Evolutionary conservation across 2,329 filamentous ascomycete genomes (phyloP).

Genomic region (Colletotrichum filicis): DNA sequence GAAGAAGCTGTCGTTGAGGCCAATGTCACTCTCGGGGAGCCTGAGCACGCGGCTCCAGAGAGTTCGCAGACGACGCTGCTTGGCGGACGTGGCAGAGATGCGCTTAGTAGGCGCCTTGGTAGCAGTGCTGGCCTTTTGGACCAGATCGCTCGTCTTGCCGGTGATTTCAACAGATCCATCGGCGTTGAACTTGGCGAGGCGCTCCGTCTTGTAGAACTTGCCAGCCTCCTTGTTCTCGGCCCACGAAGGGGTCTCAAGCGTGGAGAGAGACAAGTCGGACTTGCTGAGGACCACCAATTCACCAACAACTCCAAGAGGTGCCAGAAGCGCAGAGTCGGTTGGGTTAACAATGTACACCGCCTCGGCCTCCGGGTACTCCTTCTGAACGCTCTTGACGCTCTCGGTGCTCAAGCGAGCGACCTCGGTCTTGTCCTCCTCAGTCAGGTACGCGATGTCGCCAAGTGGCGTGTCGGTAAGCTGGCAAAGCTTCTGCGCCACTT

Average conservation of each 20-base stretch:
- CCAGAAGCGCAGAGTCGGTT: constrained; percentile 44
- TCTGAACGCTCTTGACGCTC: constrained; percentile 37
- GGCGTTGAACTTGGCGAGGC: constrained; percentile 50
- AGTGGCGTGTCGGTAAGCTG: constrained; percentile 46
- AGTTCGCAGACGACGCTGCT: constrained; percentile 55
- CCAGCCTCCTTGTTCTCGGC: constrained; percentile 37
- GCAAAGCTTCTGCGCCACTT: constrained; percentile 62
- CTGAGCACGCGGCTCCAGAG: constrained; percentile 61
- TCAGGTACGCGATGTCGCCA: constrained; percentile 47
- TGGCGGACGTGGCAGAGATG: constrained; percentile 52
- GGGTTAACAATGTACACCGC: constrained; percentile 54
- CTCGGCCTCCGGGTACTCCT: constrained; percentile 41
- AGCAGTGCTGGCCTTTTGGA: constrained; percentile 19
- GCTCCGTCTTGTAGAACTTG: constrained; percentile 52
- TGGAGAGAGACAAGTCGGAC: constrained; percentile 39
- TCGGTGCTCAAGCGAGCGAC: constrained; percentile 44
- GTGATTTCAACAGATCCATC: constrained; percentile 45
- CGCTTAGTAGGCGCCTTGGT: constrained; percentile 40
- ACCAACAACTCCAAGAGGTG: constrained; percentile 54
- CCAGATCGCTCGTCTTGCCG: constrained; percentile 36
- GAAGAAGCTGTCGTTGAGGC: constrained; percentile 69
- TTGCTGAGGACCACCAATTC: constrained; percentile 54
- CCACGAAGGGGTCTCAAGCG: constrained; percentile 43
- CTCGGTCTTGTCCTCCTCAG: constrained; percentile 46
- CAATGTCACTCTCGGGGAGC: constrained; percentile 57